phyloP scores from a whole-genome alignment of 2,329 filamentous ascomycete genomes.

The Clarireedia monteithiana region DNA sequence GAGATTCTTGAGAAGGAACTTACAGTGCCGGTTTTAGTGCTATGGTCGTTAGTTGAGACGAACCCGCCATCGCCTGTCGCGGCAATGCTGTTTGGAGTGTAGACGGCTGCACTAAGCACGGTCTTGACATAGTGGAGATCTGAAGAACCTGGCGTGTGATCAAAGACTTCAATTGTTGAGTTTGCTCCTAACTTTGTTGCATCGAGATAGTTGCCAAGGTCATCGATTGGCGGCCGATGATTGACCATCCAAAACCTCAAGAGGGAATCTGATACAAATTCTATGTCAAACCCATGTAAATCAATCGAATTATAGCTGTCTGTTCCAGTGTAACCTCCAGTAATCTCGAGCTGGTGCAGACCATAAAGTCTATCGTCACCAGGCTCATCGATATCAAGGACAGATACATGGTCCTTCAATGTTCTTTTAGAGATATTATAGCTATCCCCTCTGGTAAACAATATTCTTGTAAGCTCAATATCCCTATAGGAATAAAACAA shows the following conservation, averaged over 20 bases:
- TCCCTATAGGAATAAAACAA: too few relatives aligned
- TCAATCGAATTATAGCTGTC: slow-evolving; percentile 23
- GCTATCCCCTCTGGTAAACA: too few relatives aligned
- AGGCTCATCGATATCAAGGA: slow-evolving; percentile 18
- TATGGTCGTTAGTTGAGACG: too few relatives aligned
- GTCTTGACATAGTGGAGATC: slow-evolving; percentile 30
- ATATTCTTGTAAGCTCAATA: too few relatives aligned
- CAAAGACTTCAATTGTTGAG: slow-evolving; percentile 32
- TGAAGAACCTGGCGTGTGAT: slow-evolving; percentile 20
- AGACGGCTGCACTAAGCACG: slow-evolving; percentile 11
- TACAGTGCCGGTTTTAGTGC: too few relatives aligned
- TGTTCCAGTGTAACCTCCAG: slow-evolving; percentile 18
- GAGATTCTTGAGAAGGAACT: too few relatives aligned
- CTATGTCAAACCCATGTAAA: slow-evolving; percentile 30
- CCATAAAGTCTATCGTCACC: slow-evolving; percentile 15
- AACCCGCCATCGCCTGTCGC: too few relatives aligned
- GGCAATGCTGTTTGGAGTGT: too few relatives aligned
- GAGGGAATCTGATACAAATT: slow-evolving; percentile 16
- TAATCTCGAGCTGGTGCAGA: slow-evolving; percentile 13
- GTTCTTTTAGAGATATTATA: too few relatives aligned
- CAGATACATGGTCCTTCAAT: too few relatives aligned
- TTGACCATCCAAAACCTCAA: slow-evolving; percentile 31
- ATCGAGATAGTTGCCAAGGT: slow-evolving; percentile 28
- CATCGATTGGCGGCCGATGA: slow-evolving; percentile 28
- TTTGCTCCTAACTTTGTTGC: slow-evolving; percentile 28